A percentile compares a stretch with the other conserved stretches of the same genome.
phyloP scores from a whole-genome alignment of 345 rosid genomes.

The Eucalyptus sideroxylon region DNA sequence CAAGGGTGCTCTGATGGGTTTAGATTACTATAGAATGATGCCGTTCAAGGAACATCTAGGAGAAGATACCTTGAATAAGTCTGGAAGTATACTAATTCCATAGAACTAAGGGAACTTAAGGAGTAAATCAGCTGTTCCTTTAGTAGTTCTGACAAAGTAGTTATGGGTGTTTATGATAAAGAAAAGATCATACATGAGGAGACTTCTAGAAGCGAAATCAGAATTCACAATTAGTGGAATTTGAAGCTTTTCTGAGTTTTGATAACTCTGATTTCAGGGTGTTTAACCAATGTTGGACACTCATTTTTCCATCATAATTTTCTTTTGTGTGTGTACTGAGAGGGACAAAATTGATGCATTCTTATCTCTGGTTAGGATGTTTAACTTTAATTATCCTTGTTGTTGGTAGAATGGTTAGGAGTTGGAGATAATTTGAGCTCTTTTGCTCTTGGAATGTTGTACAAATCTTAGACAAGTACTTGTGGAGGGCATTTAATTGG shows the following conservation, averaged over 20 bases:
- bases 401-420: background rate
- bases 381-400: background rate
- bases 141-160: background rate
- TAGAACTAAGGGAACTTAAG: background rate
- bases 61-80: background rate
- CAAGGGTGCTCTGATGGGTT: background rate
- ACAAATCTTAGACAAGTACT: background rate
- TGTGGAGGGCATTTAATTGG: background rate
- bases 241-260: background rate
- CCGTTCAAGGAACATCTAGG: background rate
- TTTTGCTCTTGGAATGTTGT: background rate
- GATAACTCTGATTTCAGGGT: background rate
- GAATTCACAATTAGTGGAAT: background rate
- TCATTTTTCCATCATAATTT: background rate
- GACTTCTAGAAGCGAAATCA: background rate
- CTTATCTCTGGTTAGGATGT: background rate
- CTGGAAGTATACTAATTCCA: background rate
- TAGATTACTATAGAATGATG: background rate
- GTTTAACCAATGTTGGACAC: background rate
- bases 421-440: background rate
- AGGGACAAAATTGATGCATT: background rate
- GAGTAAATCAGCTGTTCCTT: background rate
- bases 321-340: background rate
- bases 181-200: background rate
- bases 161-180: background rate